A percentile compares a stretch with the other conserved stretches of the same genome.
Evolutionary conservation across 306 rosid species (phyloP).

Genomic region (Vigna trinervia): DNA sequence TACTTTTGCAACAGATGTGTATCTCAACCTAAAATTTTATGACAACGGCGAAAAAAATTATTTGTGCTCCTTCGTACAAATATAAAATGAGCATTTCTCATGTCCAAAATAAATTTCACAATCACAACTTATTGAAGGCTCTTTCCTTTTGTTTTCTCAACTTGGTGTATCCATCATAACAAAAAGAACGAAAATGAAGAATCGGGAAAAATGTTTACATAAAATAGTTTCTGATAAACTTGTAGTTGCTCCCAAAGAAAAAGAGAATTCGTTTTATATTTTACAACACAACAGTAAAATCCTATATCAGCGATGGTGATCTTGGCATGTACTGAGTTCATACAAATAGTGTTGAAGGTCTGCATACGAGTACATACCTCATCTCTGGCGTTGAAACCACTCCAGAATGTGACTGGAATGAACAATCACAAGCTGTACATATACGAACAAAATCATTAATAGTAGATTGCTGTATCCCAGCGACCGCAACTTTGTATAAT

Average conservation of each 20-base stretch:
- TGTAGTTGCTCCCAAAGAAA: background rate
- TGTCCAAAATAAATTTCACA: background rate
- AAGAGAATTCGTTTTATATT: background rate
- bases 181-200: background rate
- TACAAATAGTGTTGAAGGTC: background rate
- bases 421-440: constrained; percentile 36
- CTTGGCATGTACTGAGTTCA: background rate
- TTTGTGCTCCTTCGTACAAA: background rate
- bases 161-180: background rate
- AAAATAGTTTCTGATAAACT: background rate
- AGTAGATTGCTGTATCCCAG: constrained; percentile 33
- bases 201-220: background rate
- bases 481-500: background rate
- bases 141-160: background rate
- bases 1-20: background rate
- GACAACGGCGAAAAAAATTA: background rate
- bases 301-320: constrained; percentile 14
- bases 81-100: background rate
- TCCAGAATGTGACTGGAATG: background rate
- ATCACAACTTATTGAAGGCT: background rate
- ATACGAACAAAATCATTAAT: constrained; percentile 23
- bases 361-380: constrained; percentile 5
- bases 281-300: background rate
- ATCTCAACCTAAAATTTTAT: constrained; percentile 2
- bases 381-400: constrained; percentile 7